Conservation (phyloP, 192 early-diverging fungal genomes). For the Rhizophagus sp. region DNA sequence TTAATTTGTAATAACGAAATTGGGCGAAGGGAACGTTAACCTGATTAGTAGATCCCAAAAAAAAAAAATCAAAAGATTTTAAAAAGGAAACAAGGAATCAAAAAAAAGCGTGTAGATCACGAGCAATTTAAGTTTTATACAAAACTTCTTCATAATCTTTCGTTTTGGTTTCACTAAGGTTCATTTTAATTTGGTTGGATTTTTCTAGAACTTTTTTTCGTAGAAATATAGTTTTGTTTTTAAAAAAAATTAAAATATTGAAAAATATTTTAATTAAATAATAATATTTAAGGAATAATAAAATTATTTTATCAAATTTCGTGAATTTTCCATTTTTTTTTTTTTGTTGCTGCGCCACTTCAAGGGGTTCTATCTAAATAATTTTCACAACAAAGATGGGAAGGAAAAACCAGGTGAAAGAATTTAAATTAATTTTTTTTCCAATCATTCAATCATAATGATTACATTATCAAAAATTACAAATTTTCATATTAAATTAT, state of each 20-base stretch:
- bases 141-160: background rate
- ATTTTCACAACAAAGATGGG: too few relatives aligned
- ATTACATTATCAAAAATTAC: too few relatives aligned
- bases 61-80: background rate
- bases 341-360: background rate
- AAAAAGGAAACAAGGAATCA: background rate
- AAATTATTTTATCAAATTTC: background rate
- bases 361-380: background rate
- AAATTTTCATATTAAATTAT: too few relatives aligned
- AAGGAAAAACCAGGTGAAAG: background rate
- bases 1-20: background rate
- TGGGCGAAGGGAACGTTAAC: background rate
- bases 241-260: background rate
- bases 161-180: background rate
- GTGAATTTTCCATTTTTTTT: background rate
- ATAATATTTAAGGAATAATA: background rate
- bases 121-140: background rate
- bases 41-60: too few relatives aligned
- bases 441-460: too few relatives aligned
- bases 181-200: background rate
- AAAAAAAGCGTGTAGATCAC: background rate
- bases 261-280: too few relatives aligned
- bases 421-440: background rate
- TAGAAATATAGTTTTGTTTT: background rate
- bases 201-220: too few relatives aligned